phyloP scores from a whole-genome alignment of 352 stramenopile genomes.

The Phytopythium chamaehyphon region DNA sequence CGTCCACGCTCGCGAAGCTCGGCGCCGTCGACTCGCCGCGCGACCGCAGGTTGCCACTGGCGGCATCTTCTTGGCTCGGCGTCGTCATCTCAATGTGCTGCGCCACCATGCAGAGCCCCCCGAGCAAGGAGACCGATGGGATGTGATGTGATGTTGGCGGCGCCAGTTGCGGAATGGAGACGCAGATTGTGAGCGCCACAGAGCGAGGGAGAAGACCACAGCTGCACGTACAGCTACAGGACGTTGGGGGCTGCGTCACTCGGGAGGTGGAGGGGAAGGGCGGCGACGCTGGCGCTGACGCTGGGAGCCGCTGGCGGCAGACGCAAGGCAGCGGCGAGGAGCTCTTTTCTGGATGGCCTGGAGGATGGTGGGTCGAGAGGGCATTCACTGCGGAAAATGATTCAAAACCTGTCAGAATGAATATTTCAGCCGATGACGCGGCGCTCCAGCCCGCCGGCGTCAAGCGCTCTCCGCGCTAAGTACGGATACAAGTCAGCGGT shows the following conservation, averaged over 20 bases:
- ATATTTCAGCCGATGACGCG: too few species aligned
- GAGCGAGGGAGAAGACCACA: not conserved
- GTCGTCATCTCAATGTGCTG: constrained; percentile 5
- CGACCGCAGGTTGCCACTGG: constrained; percentile 10
- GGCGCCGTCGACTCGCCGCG: constrained; percentile 59
- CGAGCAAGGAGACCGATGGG: too few species aligned
- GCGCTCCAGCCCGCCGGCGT: too few species aligned
- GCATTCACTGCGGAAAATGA: not conserved
- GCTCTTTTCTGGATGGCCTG: too few species aligned
- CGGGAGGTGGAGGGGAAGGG: not conserved
- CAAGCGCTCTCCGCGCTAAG: not conserved
- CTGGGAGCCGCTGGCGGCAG: too few species aligned
- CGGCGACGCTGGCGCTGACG: not conserved
- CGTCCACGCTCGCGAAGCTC: constrained; percentile 87
- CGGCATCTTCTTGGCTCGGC: constrained; percentile 6
- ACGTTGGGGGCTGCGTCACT: constrained; percentile 1
- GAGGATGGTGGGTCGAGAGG: too few species aligned
- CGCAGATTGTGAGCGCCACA: too few species aligned
- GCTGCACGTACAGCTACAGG: not conserved
- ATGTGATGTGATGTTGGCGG: constrained; percentile 28
- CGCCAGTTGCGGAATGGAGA: constrained; percentile 43
- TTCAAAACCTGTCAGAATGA: not conserved
- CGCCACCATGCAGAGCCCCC: too few species aligned
- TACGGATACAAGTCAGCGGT: too few species aligned
- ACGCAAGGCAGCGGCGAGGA: not conserved